Percentiles rank a stretch among this genome's conserved stretches.
These are phyloP conservation scores for Hydnum rufescens DNA, from an alignment of 768 basidiomycete species.

Conservation along the genomic window DNA sequence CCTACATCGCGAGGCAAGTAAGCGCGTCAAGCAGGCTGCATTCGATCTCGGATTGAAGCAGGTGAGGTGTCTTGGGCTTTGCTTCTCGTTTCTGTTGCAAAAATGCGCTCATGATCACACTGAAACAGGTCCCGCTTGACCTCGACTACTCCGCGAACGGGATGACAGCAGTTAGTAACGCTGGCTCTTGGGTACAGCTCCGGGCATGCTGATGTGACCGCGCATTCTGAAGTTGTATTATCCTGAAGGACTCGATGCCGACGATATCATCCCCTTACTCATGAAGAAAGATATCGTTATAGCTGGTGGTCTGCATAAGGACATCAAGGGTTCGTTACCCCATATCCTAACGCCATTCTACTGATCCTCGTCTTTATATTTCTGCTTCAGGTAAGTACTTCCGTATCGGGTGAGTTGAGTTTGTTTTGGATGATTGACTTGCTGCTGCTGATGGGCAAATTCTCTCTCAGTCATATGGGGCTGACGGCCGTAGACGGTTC, in stretches of 20 bases:
- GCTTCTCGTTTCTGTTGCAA: not conserved
- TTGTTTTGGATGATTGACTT: slow-evolving; percentile 1
- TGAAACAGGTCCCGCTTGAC: slow-evolving; percentile 32
- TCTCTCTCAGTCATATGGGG: slow-evolving; percentile 60
- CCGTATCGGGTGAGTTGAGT: slow-evolving; percentile 50
- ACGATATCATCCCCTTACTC: slow-evolving; percentile 60
- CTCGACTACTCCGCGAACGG: slow-evolving; percentile 64
- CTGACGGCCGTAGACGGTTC: slow-evolving; percentile 48
- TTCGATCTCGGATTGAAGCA: slow-evolving; percentile 49
- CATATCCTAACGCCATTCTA: slow-evolving; percentile 1
- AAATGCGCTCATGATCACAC: not conserved
- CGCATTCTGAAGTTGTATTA: slow-evolving; percentile 39
- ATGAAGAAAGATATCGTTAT: slow-evolving; percentile 53
- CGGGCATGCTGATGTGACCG: slow-evolving; percentile 1
- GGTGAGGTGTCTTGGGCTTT: slow-evolving; percentile 10
- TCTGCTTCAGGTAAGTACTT: slow-evolving; percentile 54
- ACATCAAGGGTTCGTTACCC: slow-evolving; percentile 42
- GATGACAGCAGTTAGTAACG: slow-evolving; percentile 60
- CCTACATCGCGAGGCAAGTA: slow-evolving; percentile 48
- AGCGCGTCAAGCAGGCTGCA: slow-evolving; percentile 48
- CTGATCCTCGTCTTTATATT: not conserved
- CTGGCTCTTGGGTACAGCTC: slow-evolving; percentile 3
- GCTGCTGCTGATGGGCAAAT: not conserved
- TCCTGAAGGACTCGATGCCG: slow-evolving; percentile 58
- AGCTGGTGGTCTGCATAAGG: slow-evolving; percentile 73